Evolutionary conservation across 2,329 filamentous ascomycete species (phyloP), one percentile per base, ranked within the genome.

Genomic region (Neoarthrinium moseri): DNA sequence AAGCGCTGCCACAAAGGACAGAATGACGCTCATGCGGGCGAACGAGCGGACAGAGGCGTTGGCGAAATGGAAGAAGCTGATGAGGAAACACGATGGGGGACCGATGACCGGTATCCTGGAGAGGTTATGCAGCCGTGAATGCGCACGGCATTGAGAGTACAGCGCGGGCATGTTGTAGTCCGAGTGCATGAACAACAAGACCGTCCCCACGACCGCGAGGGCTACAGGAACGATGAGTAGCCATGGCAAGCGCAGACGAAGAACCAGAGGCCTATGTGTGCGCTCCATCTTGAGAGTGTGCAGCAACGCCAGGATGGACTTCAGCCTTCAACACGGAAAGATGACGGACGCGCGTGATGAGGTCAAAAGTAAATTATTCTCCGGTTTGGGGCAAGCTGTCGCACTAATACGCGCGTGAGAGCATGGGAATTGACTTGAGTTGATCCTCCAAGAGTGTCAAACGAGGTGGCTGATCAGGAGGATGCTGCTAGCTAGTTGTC

Each of bases 91-190:
- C 22, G 65, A 48, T 13, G 73, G 70, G 2, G 72, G 63, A 29
- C 73, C 74, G 20, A 79, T 43, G 34, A 71, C 48, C 5, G 73
- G 74, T 3, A 75, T 55, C n/a, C 59, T 67, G 36, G 69, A 71
- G 18, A 80, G 57, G 15, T 42, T 63, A 10, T 71, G 72, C 18
- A 78, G 56, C 13, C 70, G 71, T 7, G 73, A 60, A 48, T 62
- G 71, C 2, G 76, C 65, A 56, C 77, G 71, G 61, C 76, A 80
- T 54, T 78, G 75, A 34, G 74, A 77, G 64, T 72, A 78, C 48
- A 80, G 72, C 50, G 77, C 64, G 15, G 72, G 69, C 45, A 71
- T 64, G 65, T 78, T 75, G 59, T 77, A 68, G 60, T 78, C 74
- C 33, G 69, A 68, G 59, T 74, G 68, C 23, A 65, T 46, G 51